These are phyloP conservation scores for Trichoderma brevicompactum DNA, from an alignment of 2,329 filamentous ascomycete species.

Conservation along the genomic window DNA sequence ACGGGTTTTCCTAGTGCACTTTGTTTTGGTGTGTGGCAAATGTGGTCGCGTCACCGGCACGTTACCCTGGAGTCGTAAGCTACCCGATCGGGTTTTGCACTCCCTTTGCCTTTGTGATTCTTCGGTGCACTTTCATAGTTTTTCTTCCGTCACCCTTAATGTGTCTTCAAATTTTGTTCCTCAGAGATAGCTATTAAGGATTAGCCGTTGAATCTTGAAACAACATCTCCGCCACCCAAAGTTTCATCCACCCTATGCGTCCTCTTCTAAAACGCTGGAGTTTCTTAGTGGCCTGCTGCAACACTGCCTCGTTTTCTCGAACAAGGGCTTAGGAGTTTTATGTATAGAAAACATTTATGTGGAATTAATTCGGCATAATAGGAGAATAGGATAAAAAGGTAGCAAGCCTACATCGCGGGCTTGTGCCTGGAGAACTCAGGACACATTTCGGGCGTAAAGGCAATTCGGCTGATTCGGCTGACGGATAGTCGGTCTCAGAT, in stretches of 20 bases:
- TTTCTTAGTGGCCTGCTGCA: background rate
- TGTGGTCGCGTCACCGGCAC: background rate
- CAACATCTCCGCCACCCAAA: slow-evolving; percentile 3
- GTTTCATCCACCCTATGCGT: slow-evolving; percentile 3
- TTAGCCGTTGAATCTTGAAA: background rate
- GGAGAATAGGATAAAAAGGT: background rate
- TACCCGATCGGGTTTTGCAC: background rate
- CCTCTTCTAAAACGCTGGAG: background rate
- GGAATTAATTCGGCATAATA: too few relatives aligned
- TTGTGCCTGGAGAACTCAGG: background rate
- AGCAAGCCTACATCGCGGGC: background rate
- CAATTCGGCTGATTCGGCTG: slow-evolving; percentile 4
- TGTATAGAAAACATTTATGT: background rate
- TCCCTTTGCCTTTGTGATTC: background rate
- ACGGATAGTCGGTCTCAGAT: too few relatives aligned
- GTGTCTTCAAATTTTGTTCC: background rate
- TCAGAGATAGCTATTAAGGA: too few relatives aligned
- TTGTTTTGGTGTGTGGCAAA: slow-evolving; percentile 12
- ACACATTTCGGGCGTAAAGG: background rate
- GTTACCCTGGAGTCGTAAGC: slow-evolving; percentile 10
- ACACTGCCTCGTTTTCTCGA: background rate
- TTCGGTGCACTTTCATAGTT: background rate
- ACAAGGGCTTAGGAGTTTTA: background rate
- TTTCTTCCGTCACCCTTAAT: background rate
- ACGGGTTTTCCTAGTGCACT: slow-evolving; percentile 13